Evolutionary conservation across 805 yeast genomes (phyloP), one percentile per base, ranked within the genome.

Genomic region (Pichia eremophila): DNA sequence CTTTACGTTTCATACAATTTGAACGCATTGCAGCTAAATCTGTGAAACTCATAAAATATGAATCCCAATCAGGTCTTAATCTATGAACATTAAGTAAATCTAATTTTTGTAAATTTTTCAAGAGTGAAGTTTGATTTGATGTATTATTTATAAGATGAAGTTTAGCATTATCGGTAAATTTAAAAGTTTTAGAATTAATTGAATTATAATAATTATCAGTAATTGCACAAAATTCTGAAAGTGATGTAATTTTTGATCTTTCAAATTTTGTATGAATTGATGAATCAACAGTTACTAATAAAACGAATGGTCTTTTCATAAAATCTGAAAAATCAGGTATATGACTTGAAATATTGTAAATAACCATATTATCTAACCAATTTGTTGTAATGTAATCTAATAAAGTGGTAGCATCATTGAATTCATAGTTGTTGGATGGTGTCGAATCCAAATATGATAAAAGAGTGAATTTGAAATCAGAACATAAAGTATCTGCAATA

Each of bases 1-100:
- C 99, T 46, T 95, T 74, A 50, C 99, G 71, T 64, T 93, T 93
- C 98, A 93, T 93, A 69, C 99, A 93, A 56, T 93, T 93, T 28
- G 95, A 83, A 54, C 99, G 71, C 42, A 82, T 70, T 0, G 99
- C 95, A 0, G 99, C 99, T 58, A 93, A 72, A 54, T 87, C 89
- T 0, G 99, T 97, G 50, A 93, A 66, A 40, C 81, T 72, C 99
- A 93, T 93, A 65, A 93, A 93, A 62, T 93, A 93, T 2, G 91
- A 77, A 62, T 93, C 99, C 99, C 99, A 93, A 4, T 82, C 77
- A 1, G 99, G 99, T 47, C 99, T 69, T 34, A 87, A 69, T 35
- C 95, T 68, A 19, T 78, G 67, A 19, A 69, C 42, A 44, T 87
- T 81, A 49, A 63, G 49, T 10, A 81, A 54, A 48, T 78, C 61